phyloP scores from a whole-genome alignment of 1,284 basidiomycete species.

The Gomphus bonarii region DNA sequence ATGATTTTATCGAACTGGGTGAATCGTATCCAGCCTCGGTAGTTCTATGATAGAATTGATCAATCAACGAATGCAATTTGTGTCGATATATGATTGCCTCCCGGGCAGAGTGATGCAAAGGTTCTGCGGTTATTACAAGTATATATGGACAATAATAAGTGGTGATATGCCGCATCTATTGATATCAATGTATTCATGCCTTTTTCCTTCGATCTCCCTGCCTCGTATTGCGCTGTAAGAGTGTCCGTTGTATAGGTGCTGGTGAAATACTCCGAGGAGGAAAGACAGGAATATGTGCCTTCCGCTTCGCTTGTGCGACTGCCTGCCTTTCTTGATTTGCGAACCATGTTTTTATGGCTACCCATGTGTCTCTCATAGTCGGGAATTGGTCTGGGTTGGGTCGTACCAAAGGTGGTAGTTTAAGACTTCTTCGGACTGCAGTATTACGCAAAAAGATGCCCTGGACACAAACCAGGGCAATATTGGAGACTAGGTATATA shows the following conservation, averaged over 20 bases:
- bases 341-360: conserved; percentile 21
- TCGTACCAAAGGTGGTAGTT: conserved; percentile 36
- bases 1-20: no score
- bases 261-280: not conserved
- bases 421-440: conserved; percentile 33
- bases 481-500: conserved; percentile 46
- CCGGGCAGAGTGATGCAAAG: not conserved
- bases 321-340: conserved; percentile 17
- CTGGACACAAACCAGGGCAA: conserved; percentile 33
- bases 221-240: not conserved
- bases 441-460: conserved; percentile 36
- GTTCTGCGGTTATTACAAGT: not conserved
- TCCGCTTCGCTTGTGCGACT: not conserved
- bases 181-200: not conserved
- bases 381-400: conserved; percentile 16
- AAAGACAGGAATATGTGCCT: not conserved
- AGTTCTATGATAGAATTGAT: no score
- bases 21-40: no score
- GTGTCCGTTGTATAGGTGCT: not conserved
- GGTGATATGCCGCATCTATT: not conserved
- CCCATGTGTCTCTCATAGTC: conserved; percentile 22
- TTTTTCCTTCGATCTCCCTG: not conserved
- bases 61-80: no score
- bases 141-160: not conserved
- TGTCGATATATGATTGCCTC: no score